Evolutionary conservation across 345 rosid species (phyloP).

Genomic region (Leavenworthia alabamica): DNA sequence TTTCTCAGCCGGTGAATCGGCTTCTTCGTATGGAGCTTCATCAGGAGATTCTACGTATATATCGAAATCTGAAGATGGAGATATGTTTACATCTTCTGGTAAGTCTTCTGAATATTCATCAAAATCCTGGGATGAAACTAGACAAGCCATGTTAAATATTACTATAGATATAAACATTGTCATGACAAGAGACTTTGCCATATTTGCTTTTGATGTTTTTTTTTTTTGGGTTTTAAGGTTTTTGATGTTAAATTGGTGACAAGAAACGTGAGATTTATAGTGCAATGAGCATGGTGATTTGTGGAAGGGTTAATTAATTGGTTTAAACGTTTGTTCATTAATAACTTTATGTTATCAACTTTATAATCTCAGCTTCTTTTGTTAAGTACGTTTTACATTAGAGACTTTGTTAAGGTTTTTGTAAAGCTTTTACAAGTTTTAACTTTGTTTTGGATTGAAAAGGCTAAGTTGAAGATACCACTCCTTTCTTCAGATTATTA

Average conservation of each 20-base stretch:
- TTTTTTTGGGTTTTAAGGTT: background rate
- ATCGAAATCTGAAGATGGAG: background rate
- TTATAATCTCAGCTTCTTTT: background rate
- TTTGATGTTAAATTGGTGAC: background rate
- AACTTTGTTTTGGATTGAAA: background rate
- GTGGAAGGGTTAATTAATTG: background rate
- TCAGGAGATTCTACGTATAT: background rate
- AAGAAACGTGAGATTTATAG: background rate
- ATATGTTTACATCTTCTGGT: conserved; percentile 4
- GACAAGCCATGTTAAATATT: background rate
- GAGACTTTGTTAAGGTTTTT: background rate
- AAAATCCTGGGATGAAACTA: background rate
- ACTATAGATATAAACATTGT: background rate
- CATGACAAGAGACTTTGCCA: conserved; percentile 12
- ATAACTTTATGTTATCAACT: background rate
- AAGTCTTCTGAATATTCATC: background rate
- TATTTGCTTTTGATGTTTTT: background rate
- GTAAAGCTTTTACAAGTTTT: background rate
- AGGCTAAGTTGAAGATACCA: background rate
- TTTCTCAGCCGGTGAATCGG: background rate
- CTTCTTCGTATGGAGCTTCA: background rate
- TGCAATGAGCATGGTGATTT: background rate
- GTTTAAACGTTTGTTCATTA: background rate
- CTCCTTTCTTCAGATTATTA: conserved; percentile 10
- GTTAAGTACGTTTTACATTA: background rate